Evolutionary conservation across 2,329 filamentous ascomycete genomes (phyloP), one percentile per base, ranked within the genome.

Genomic region (Diaporthe helianthi): DNA sequence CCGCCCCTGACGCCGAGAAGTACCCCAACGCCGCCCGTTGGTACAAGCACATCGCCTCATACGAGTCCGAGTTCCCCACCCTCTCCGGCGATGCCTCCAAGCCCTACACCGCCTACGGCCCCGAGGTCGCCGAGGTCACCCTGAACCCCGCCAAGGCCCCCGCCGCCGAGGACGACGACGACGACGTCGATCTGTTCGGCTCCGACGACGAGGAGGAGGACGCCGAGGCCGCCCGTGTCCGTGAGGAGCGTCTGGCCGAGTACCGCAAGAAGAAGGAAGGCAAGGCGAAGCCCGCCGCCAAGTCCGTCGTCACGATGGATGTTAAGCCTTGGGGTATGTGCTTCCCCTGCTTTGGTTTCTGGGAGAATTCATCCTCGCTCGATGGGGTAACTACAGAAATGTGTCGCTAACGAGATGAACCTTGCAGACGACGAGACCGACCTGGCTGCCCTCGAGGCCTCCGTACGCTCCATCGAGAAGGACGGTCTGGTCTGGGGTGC

Each of bases 21-120:
- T 97, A 92, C 90, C 94, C 95, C 79, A 87, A 97, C 86, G 94
- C 92, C 79, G 93, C 93, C 80, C 92, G 96, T 83, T 99, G 96
- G 96, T 98, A 97, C 90, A 97, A 97, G 90, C 95, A 99, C 90
- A 93, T 98, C 80, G 89, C 92, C 82, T 92, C 92, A 77, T 97
- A 93, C 86, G 91, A 97, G 88, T 87, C 92, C 76, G 95, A 98
- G 83, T 98, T 98, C 86, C 87, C 92, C 78, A 92, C 90, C 74
- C 92, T 99, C 65, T 89, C 93, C 70, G 96, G 96, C 82, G 95
- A 98, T 85, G 89, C 94, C 76, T 92, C 92, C 82, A 94, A 96
- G 87, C 87, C 91, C 75, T 93, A 91, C 87, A 94, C 92, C 77
- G 88, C 91, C 80, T 98, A 98, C 85, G 96, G 96, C 78, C 96